Conservation (phyloP, 352 stramenopile genomes). For the Lagenidium giganteum region DNA sequence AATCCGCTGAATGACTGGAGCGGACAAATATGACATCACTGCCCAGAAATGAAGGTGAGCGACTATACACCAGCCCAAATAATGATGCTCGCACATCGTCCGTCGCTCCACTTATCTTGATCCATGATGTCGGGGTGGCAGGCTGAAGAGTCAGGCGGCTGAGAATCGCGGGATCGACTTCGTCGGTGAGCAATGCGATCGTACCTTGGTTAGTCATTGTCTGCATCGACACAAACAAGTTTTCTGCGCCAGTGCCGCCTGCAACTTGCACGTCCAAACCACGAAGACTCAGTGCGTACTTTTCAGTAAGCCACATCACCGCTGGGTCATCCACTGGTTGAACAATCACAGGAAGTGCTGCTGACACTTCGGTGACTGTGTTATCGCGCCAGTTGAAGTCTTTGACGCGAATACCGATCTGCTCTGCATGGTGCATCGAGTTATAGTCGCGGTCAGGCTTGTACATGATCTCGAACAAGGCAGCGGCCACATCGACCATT, state of each 20-base stretch:
- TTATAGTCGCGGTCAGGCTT: slow-evolving; percentile 71
- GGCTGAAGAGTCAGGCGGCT: slow-evolving; percentile 20
- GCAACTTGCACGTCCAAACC: slow-evolving; percentile 37
- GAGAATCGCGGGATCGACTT: slow-evolving; percentile 11
- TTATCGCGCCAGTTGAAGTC: slow-evolving; percentile 56
- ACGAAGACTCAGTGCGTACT: slow-evolving; percentile 26
- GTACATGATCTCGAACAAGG: slow-evolving; percentile 75
- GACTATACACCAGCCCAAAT: slow-evolving; percentile 35
- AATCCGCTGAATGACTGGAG: slow-evolving; percentile 41
- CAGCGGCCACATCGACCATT: slow-evolving; percentile 50
- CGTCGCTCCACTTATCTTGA: slow-evolving; percentile 33
- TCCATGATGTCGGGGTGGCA: slow-evolving; percentile 11
- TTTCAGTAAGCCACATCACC: slow-evolving; percentile 24
- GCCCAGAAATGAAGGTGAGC: slow-evolving; percentile 54
- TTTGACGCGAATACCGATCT: slow-evolving; percentile 42
- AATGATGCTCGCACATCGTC: slow-evolving; percentile 24
- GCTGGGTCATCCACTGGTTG: slow-evolving; percentile 39
- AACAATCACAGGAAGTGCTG: slow-evolving; percentile 36
- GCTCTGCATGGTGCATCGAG: slow-evolving; percentile 49
- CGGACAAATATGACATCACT: slow-evolving; percentile 53
- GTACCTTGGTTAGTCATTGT: slow-evolving; percentile 41
- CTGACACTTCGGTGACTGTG: slow-evolving; percentile 35
- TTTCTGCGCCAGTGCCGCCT: slow-evolving; percentile 8
- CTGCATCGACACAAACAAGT: slow-evolving; percentile 35
- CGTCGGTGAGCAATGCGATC: slow-evolving; percentile 33